Base-by-base conservation (phyloP, 192 early-diverging fungal genomes). In the Lobosporangium transversale region DNA sequence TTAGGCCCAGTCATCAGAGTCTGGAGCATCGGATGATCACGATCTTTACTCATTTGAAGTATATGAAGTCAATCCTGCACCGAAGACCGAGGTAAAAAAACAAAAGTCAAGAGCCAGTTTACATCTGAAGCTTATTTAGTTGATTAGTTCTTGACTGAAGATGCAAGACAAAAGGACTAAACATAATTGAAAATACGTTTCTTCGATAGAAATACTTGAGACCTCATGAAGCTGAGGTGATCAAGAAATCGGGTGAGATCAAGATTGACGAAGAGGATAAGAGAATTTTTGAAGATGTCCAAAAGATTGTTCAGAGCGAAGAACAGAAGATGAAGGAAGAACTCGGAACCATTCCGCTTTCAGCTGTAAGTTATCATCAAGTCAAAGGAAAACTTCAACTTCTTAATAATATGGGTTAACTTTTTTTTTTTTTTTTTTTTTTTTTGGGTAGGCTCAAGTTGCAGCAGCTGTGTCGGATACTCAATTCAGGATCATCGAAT, bases 11-110 rank as follows among this genome's bases (percentile, higher is more conserved):
- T 70, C 81, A 36, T 53, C 80, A 30, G 68, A 63, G 37, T 58
- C 66, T 26, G 55, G 64, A 29, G 67, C 21, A 4, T 47, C 79
- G 76, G 93, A 94, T 75, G 93, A 94, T 70, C 93, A 94, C 53
- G 92, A 94, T 70, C 50, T 94, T 18, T 54, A 85, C n/a, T 81
- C 86, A 2, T 87, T 93, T 51, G 90, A 93, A 59, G 81, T 86
- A 0, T 91, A 83, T 30, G 87, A 94, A 54, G 67, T 92, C n/a
- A 87, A 94, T 30, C 93, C 92, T 23, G 56, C 64, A 29, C 23
- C 58, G 15, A 67, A 44, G 50, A 52, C 40, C 27, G 49, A 57
- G 53, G 73, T 76, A 75, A 26, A n/a, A n/a, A n/a, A n/a, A n/a
- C n/a, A n/a, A n/a, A n/a, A n/a, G n/a, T n/a, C n/a, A n/a, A n/a